phyloP scores from a whole-genome alignment of 345 rosid genomes.

The Citrus unshiu region DNA sequence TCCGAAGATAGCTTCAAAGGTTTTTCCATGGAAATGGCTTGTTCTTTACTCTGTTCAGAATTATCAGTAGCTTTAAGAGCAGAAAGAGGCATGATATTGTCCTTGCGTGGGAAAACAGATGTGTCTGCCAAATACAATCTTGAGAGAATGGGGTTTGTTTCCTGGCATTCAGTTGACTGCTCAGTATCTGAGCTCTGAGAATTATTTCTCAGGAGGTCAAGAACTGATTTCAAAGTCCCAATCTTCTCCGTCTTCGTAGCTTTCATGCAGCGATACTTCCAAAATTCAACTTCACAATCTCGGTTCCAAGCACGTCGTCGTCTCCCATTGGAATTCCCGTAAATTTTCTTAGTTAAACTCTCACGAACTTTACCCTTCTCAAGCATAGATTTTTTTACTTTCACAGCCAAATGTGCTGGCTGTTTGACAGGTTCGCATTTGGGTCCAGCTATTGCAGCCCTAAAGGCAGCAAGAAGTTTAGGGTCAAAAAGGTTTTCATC shows the following conservation, averaged over 20 bases:
- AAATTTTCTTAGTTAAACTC: conserved; percentile 89
- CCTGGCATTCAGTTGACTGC: conserved; percentile 37
- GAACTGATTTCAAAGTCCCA: conserved; percentile 90
- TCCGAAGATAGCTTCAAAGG: conserved; percentile 26
- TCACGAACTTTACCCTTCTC: conserved; percentile 98
- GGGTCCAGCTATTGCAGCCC: conserved; percentile 74
- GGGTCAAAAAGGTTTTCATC: conserved; percentile 76
- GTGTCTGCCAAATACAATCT: conserved; percentile 95
- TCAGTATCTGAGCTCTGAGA: conserved; percentile 37
- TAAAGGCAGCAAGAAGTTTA: conserved; percentile 90
- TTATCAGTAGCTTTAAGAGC: conserved; percentile 31
- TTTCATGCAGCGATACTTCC: conserved; percentile 91
- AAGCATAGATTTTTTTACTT: conserved; percentile 75
- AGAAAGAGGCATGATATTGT: conserved; percentile 76
- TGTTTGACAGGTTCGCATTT: conserved; percentile 51
- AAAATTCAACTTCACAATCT: conserved; percentile 97
- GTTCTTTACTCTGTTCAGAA: conserved; percentile 34
- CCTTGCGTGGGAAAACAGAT: conserved; percentile 90
- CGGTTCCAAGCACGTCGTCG: conserved; percentile 91
- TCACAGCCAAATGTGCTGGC: conserved; percentile 53
- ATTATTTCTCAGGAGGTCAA: conserved; percentile 59
- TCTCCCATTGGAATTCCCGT: conserved; percentile 79
- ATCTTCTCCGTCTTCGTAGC: conserved; percentile 81
- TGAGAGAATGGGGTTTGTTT: conserved; percentile 73
- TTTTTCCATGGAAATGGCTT: conserved; percentile 26